These are phyloP conservation scores for Zygosaccharomyces sapae DNA, from an alignment of 1,139 yeast genomes.

Conservation along the genomic window DNA sequence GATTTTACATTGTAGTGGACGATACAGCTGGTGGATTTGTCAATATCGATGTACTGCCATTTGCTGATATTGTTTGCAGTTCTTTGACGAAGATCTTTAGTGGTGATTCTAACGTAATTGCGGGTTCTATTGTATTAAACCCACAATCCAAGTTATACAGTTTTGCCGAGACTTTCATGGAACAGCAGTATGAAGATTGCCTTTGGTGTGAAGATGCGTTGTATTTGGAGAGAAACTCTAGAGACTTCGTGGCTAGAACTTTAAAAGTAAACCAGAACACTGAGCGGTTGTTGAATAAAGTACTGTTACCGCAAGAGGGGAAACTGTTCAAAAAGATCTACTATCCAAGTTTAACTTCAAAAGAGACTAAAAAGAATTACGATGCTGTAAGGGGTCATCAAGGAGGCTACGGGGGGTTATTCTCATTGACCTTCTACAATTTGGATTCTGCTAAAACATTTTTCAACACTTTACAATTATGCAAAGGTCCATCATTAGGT, in stretches of 20 bases:
- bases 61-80: slow-evolving; percentile 78
- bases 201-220: slow-evolving; percentile 95
- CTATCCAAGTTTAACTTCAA: slow-evolving; percentile 58
- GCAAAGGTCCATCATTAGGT: slow-evolving; percentile 93
- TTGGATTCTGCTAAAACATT: slow-evolving; percentile 66
- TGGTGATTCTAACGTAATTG: slow-evolving; percentile 95
- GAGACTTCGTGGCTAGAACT: slow-evolving; percentile 76
- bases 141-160: slow-evolving; percentile 55
- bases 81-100: slow-evolving; percentile 89
- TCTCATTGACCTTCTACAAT: slow-evolving; percentile 69
- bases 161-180: slow-evolving; percentile 50
- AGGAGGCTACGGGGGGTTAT: slow-evolving; percentile 93
- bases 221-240: slow-evolving; percentile 84
- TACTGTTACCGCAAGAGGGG: slow-evolving; percentile 43
- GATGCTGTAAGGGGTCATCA: slow-evolving; percentile 59
- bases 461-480: slow-evolving; percentile 68
- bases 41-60: slow-evolving; percentile 76
- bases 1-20: slow-evolving; percentile 79
- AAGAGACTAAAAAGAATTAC: slow-evolving; percentile 55
- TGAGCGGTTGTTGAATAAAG: slow-evolving; percentile 46
- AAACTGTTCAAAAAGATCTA: slow-evolving; percentile 54
- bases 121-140: slow-evolving; percentile 81
- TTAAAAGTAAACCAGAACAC: slow-evolving; percentile 65
- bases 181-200: slow-evolving; percentile 58
- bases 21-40: slow-evolving; percentile 91